A percentile compares a stretch with the other conserved stretches of the same genome.
phyloP scores from a whole-genome alignment of 768 basidiomycete genomes.

The Hysterangium stoloniferum region DNA sequence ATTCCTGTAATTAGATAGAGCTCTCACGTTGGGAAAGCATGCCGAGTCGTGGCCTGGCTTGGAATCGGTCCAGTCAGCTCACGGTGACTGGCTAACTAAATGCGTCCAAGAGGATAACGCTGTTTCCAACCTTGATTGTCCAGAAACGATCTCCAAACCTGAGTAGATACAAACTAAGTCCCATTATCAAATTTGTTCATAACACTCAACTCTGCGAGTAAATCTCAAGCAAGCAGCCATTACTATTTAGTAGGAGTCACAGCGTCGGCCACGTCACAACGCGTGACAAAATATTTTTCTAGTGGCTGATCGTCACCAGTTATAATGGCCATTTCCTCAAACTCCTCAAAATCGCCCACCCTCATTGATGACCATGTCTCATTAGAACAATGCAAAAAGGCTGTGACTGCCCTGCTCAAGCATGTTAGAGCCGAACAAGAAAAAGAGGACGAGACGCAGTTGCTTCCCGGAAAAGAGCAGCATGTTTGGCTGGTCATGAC shows the following conservation, averaged over 20 bases:
- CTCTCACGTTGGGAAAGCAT: constrained; percentile 68
- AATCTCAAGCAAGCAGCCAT: constrained; percentile 71
- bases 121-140: constrained; percentile 55
- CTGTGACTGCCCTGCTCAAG: constrained; percentile 68
- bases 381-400: constrained; percentile 62
- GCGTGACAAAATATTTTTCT: too few species aligned
- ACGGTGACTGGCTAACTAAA: neutral
- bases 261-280: too few species aligned
- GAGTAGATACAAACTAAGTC: constrained; percentile 13
- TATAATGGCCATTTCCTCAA: too few species aligned
- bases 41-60: constrained; percentile 65
- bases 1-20: neutral
- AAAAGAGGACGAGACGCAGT: constrained; percentile 63
- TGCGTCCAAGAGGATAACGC: neutral
- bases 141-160: constrained; percentile 82
- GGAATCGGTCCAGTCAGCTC: constrained; percentile 6
- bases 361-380: constrained; percentile 70
- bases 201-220: constrained; percentile 42
- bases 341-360: too few species aligned
- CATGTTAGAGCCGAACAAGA: constrained; percentile 60
- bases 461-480: constrained; percentile 73
- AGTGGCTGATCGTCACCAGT: too few species aligned
- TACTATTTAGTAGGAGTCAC: too few species aligned
- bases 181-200: constrained; percentile 1
- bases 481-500: constrained; percentile 84